These are phyloP conservation scores for Aspergillus sp. DNA, from an alignment of 2,329 filamentous ascomycete species.

Conservation along the genomic window DNA sequence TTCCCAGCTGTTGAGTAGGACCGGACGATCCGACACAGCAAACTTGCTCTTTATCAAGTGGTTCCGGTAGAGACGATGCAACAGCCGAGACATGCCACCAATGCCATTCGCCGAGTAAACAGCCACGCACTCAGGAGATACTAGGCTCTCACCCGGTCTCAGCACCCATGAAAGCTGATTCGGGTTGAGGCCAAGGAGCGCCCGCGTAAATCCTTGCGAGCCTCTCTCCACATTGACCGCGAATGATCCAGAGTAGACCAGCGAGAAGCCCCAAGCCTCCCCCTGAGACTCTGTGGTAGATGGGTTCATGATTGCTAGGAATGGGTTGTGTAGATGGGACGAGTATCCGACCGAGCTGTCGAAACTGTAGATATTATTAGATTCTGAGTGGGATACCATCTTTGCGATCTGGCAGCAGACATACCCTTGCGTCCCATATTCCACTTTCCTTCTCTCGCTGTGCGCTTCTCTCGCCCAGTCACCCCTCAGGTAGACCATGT, in stretches of 20 bases:
- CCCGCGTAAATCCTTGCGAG: conserved; percentile 61
- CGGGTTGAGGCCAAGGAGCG: conserved; percentile 61
- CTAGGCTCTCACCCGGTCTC: conserved; percentile 55
- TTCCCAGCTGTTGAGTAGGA: conserved; percentile 66
- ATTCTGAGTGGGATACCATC: neutral
- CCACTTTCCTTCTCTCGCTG: conserved; percentile 54
- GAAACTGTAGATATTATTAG: conserved; percentile 45
- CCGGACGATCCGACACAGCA: conserved; percentile 52
- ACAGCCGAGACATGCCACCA: conserved; percentile 61
- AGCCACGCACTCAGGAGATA: conserved; percentile 62
- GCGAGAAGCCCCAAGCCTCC: conserved; percentile 64
- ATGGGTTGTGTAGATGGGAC: conserved; percentile 65
- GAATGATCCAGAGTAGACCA: conserved; percentile 65
- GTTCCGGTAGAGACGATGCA: conserved; percentile 61
- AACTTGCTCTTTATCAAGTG: conserved; percentile 60
- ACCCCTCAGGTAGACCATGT: conserved; percentile 62
- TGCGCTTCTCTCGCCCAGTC: conserved; percentile 63
- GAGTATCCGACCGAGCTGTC: conserved; percentile 62
- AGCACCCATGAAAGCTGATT: conserved; percentile 60
- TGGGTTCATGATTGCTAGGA: conserved; percentile 57
- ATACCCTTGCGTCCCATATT: conserved; percentile 57
- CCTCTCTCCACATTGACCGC: conserved; percentile 60
- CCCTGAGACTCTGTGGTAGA: conserved; percentile 60
- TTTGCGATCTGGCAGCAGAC: conserved; percentile 19
- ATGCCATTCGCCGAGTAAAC: conserved; percentile 60